Evolutionary conservation across 1,284 basidiomycete genomes (phyloP).

Genomic region (Apiotrichum mycotoxinovorans): DNA sequence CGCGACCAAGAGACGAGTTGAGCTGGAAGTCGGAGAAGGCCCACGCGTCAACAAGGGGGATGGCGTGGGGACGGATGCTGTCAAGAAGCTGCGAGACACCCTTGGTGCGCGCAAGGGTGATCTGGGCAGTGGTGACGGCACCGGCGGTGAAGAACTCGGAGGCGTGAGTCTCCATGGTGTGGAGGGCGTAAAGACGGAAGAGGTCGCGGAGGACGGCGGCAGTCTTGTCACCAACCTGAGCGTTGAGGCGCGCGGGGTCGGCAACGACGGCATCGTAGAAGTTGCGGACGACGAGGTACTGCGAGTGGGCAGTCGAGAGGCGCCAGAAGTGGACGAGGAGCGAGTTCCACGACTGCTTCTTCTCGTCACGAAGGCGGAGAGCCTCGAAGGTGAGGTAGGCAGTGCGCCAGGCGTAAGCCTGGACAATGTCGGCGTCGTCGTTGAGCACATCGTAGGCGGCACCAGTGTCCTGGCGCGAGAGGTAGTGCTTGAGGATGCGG

Average conservation of each 20-base stretch:
- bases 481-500: constrained; percentile 43
- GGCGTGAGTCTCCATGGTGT: constrained; percentile 51
- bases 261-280: constrained; percentile 19
- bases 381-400: constrained; percentile 43
- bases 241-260: constrained; percentile 9
- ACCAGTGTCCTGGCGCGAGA: constrained; percentile 50
- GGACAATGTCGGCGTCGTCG: constrained; percentile 56
- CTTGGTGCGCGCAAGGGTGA: constrained; percentile 16
- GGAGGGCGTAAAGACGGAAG: constrained; percentile 51
- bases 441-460: constrained; percentile 42
- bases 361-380: constrained; percentile 45
- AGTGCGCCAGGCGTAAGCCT: constrained; percentile 52
- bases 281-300: constrained; percentile 23
- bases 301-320: constrained; percentile 22
- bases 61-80: constrained; percentile 8
- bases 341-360: constrained; percentile 40
- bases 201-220: constrained; percentile 42
- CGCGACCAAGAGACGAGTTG: constrained; percentile 57
- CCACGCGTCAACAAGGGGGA: constrained; percentile 56
- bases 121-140: constrained; percentile 43
- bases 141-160: constrained; percentile 54
- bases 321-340: constrained; percentile 24
- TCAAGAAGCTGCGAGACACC: constrained; percentile 12
- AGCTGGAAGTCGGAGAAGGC: constrained; percentile 56
- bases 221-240: constrained; percentile 10